Percentiles rank a stretch among this genome's conserved stretches.
Conservation (phyloP, 768 basidiomycete genomes). For the Suillus subaureus region DNA sequence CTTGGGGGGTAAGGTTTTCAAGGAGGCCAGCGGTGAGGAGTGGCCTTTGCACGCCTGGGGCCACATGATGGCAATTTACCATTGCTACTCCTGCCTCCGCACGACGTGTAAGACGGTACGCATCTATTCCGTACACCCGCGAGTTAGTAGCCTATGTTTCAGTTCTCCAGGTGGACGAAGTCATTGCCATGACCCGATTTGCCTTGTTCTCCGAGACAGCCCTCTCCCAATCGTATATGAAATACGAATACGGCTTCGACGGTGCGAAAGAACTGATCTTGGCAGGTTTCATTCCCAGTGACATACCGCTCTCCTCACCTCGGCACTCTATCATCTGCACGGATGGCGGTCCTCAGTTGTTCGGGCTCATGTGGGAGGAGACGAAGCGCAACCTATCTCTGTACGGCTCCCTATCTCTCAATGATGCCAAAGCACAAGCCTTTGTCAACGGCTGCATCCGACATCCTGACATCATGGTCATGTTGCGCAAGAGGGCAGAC, state of each 20-base stretch:
- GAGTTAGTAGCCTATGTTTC: not conserved
- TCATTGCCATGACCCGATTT: slow-evolving; percentile 34
- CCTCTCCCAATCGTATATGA: slow-evolving; percentile 21
- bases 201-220: slow-evolving; percentile 21
- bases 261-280: slow-evolving; percentile 30
- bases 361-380: slow-evolving; percentile 32
- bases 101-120: slow-evolving; percentile 32
- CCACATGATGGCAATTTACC: slow-evolving; percentile 32
- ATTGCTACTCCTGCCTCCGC: slow-evolving; percentile 37
- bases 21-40: slow-evolving; percentile 24
- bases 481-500: slow-evolving; percentile 31
- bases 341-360: slow-evolving; percentile 12
- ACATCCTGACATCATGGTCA: slow-evolving; percentile 33
- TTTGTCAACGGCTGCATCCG: slow-evolving; percentile 35
- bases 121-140: not conserved
- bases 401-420: slow-evolving; percentile 29
- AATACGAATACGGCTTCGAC: slow-evolving; percentile 26
- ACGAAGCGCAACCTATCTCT: slow-evolving; percentile 28
- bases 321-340: slow-evolving; percentile 26
- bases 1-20: slow-evolving; percentile 38
- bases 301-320: slow-evolving; percentile 23
- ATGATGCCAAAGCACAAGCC: slow-evolving; percentile 28
- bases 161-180: slow-evolving; percentile 28
- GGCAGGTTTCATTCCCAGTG: slow-evolving; percentile 33
- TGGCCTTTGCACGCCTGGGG: slow-evolving; percentile 41